These are phyloP conservation scores for Penicillium robsamsonii DNA, from an alignment of 495 filamentous ascomycete genomes.

Conservation along the genomic window DNA sequence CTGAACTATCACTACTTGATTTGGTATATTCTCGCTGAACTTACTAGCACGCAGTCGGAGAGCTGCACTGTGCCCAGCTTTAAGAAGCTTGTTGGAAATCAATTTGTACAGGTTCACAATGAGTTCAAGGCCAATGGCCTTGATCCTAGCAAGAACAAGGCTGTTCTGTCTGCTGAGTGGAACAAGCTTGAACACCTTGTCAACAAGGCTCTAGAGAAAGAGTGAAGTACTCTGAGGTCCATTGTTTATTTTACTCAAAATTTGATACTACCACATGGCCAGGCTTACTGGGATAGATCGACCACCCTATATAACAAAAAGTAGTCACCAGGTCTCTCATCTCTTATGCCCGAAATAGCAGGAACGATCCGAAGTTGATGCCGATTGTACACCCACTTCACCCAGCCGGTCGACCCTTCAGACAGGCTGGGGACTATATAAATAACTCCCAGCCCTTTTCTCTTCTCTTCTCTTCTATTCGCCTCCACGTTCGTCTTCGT, in stretches of 20 bases:
- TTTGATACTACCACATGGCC: not conserved
- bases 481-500: not conserved
- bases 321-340: not conserved
- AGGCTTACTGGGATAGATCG: not conserved
- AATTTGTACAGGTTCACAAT: slow-evolving; percentile 34
- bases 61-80: slow-evolving; percentile 41
- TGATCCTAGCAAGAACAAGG: slow-evolving; percentile 30
- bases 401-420: not conserved
- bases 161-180: slow-evolving; percentile 34
- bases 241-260: not conserved
- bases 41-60: slow-evolving; percentile 37
- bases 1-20: slow-evolving; percentile 37
- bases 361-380: not conserved
- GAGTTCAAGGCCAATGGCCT: slow-evolving; percentile 32
- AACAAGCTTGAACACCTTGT: slow-evolving; percentile 36
- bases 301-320: not conserved
- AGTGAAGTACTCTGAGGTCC: slow-evolving; percentile 9
- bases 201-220: slow-evolving; percentile 24
- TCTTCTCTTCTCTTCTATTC: not conserved
- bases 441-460: no score
- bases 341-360: not conserved
- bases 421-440: not conserved
- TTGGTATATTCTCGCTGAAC: slow-evolving; percentile 41
- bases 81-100: slow-evolving; percentile 26
- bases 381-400: not conserved